A percentile compares a stretch with the other conserved stretches of the same genome.
These are phyloP conservation scores for Rutidosis leptorrhynchoides DNA, from an alignment of 129 eudicot species.

Conservation along the genomic window DNA sequence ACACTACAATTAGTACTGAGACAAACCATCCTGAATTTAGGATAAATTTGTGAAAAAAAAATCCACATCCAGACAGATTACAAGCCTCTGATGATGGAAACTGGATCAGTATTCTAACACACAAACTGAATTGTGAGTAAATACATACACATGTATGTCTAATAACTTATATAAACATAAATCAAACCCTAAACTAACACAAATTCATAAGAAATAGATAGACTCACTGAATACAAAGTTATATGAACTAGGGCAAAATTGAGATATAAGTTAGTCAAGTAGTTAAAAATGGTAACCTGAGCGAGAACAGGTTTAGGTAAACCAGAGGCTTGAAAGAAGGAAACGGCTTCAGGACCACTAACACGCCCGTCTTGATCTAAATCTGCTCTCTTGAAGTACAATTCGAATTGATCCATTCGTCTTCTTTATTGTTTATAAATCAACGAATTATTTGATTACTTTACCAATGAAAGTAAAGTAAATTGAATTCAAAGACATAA, in stretches of 20 bases:
- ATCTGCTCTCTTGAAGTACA: conserved; percentile 80
- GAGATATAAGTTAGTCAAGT: no score
- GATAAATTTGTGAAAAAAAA: background rate
- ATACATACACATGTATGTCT: background rate
- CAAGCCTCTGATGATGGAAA: background rate
- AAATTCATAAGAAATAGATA: background rate
- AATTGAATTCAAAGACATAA: background rate
- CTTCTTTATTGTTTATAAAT: no score
- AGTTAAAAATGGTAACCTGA: conserved; percentile 51
- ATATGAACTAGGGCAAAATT: no score
- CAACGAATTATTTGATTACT: background rate
- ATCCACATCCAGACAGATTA: background rate
- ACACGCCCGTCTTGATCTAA: conserved; percentile 90
- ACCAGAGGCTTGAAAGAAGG: conserved; percentile 71
- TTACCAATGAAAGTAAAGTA: background rate
- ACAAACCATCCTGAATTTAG: background rate
- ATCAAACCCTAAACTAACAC: background rate
- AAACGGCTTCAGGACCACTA: conserved; percentile 83
- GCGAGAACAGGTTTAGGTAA: conserved; percentile 80
- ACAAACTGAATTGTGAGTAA: background rate
- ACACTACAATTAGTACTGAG: background rate
- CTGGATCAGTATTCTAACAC: background rate
- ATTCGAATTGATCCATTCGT: conserved; percentile 66
- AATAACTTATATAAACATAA: background rate
- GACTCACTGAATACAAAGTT: background rate